phyloP scores from a whole-genome alignment of 2,329 filamentous ascomycete species.

The Clonostachys solani region DNA sequence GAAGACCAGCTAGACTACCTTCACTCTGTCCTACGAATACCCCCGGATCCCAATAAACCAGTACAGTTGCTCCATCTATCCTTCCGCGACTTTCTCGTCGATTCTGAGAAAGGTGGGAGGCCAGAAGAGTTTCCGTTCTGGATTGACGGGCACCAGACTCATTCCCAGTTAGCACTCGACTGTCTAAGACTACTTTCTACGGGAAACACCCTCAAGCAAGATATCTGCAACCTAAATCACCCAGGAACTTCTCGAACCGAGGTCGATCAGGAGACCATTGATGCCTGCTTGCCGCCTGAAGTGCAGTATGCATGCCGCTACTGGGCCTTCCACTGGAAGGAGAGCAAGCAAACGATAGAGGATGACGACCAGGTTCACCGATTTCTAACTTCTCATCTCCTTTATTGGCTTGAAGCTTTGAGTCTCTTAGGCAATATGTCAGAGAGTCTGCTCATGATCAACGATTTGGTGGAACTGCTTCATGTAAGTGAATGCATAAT shows the following conservation, averaged over 20 bases:
- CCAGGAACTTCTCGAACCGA: not conserved
- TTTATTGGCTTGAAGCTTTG: not conserved
- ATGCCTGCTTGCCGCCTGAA: not conserved
- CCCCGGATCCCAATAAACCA: not conserved
- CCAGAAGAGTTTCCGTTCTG: not conserved
- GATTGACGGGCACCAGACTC: not conserved
- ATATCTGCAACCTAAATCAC: not conserved
- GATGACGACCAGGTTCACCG: not conserved
- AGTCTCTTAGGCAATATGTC: not conserved
- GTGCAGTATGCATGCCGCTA: not conserved
- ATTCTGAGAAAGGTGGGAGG: not conserved
- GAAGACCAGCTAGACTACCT: not conserved
- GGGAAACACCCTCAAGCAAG: not conserved
- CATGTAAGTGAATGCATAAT: not conserved
- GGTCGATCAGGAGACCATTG: not conserved
- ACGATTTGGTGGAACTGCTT: not conserved
- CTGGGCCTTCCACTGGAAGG: not conserved
- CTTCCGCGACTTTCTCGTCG: constrained; percentile 1
- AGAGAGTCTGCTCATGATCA: not conserved
- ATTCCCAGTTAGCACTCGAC: too few relatives aligned
- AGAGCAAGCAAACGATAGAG: not conserved
- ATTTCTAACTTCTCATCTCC: not conserved
- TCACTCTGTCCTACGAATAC: not conserved
- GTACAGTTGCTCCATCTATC: constrained; percentile 1
- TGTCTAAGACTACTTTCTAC: not conserved